phyloP scores from a whole-genome alignment of 192 early-diverging fungal genomes.

The Backusella westeae region DNA sequence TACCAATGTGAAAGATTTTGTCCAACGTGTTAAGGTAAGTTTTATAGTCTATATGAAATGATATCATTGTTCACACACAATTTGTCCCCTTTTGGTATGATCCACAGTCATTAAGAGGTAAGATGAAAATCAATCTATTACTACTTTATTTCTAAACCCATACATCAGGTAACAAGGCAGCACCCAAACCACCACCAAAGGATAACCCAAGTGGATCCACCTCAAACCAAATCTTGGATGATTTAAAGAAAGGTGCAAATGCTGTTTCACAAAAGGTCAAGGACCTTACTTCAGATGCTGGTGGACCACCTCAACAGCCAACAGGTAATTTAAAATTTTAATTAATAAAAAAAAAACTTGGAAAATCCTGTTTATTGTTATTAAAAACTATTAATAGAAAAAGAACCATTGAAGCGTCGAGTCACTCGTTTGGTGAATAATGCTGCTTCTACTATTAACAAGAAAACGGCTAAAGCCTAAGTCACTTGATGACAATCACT shows the following conservation, averaged over 20 bases:
- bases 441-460: slow-evolving; percentile 5
- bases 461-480: slow-evolving; percentile 1
- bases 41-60: neutral
- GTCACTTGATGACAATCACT: neutral
- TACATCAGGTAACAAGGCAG: neutral
- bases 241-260: slow-evolving; percentile 5
- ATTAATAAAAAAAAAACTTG: neutral
- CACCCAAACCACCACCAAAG: neutral
- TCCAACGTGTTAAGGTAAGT: neutral
- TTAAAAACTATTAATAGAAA: neutral
- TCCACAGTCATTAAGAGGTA: neutral
- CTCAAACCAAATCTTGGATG: neutral
- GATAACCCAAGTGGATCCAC: neutral
- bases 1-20: slow-evolving; percentile 3
- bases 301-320: neutral
- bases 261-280: neutral
- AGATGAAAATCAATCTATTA: neutral
- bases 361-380: neutral
- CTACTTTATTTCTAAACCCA: neutral
- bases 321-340: neutral
- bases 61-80: neutral
- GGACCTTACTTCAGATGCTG: neutral
- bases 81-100: neutral
- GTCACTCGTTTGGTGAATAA: slow-evolving; percentile 2
- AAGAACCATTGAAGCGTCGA: slow-evolving; percentile 4